These are phyloP conservation scores for Penicillium salamii DNA, from an alignment of 495 filamentous ascomycete species.

Conservation along the genomic window DNA sequence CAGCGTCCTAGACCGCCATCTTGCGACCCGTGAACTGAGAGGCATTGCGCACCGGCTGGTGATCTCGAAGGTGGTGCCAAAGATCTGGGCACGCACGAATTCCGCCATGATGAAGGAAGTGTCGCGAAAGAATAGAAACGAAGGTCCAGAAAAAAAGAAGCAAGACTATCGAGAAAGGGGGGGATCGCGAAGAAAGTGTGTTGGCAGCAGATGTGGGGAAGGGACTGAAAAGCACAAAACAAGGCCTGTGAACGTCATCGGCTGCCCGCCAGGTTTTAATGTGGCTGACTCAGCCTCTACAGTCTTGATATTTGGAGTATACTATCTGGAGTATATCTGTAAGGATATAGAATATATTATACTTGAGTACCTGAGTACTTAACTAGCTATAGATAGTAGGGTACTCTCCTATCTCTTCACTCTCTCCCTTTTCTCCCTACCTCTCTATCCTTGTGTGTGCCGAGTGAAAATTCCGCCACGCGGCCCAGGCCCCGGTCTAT, in stretches of 20 bases:
- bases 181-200: constrained; percentile 17
- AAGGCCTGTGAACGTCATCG: constrained; percentile 40
- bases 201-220: constrained; percentile 36
- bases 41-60: constrained; percentile 76
- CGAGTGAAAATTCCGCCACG: no score
- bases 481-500: constrained; percentile 26
- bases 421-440: no score
- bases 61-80: constrained; percentile 99
- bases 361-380: no score
- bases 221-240: constrained; percentile 30
- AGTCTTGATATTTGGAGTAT: no score
- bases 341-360: no score
- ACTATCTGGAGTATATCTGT: no score
- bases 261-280: constrained; percentile 20
- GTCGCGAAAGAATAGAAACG: constrained; percentile 3
- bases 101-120: constrained; percentile 70
- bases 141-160: constrained; percentile 2
- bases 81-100: constrained; percentile 99
- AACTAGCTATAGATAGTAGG: no score
- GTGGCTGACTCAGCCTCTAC: constrained; percentile 27
- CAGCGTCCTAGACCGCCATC: constrained; percentile 2
- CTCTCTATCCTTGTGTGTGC: no score
- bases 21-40: neutral
- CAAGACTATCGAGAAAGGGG: constrained; percentile 1
- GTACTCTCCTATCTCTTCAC: no score